Evolutionary conservation across 2,329 filamentous ascomycete genomes (phyloP).

Genomic region (Aspergillus pseudonomiae): DNA sequence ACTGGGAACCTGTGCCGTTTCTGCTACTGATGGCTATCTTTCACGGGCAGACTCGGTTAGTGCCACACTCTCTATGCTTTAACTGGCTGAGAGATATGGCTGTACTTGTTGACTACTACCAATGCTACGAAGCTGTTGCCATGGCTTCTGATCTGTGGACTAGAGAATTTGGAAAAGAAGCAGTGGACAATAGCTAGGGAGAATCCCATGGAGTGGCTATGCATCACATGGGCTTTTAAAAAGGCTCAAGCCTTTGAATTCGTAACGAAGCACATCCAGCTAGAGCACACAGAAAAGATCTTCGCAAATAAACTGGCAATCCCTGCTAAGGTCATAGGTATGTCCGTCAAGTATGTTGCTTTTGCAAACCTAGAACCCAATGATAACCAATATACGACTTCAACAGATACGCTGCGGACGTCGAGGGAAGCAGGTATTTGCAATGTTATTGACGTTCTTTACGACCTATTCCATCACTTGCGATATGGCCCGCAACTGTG

Average conservation of each 20-base stretch:
- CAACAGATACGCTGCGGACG: background rate
- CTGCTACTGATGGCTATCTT: conserved; percentile 26
- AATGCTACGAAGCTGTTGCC: conserved; percentile 21
- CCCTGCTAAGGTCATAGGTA: background rate
- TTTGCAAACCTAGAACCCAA: background rate
- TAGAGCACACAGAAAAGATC: background rate
- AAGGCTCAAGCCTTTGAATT: background rate
- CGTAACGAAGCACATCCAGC: background rate
- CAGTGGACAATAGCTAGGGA: background rate
- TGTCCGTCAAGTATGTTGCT: background rate
- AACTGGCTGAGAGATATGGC: conserved; percentile 14
- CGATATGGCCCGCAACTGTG: background rate
- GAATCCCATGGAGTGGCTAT: background rate
- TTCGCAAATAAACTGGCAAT: background rate
- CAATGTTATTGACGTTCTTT: background rate
- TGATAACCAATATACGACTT: background rate
- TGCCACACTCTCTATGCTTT: conserved; percentile 9
- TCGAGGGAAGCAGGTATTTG: background rate
- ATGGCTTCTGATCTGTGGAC: conserved; percentile 23
- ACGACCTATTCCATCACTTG: background rate
- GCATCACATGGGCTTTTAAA: conserved; percentile 11
- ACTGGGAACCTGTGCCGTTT: conserved; percentile 23
- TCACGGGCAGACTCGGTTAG: conserved; percentile 18
- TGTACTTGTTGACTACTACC: conserved; percentile 25
- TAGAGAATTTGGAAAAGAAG: background rate